A percentile compares a stretch with the other conserved stretches of the same genome.
phyloP scores from a whole-genome alignment of 2,329 filamentous ascomycete species.

The Juglanconis oblonga region DNA sequence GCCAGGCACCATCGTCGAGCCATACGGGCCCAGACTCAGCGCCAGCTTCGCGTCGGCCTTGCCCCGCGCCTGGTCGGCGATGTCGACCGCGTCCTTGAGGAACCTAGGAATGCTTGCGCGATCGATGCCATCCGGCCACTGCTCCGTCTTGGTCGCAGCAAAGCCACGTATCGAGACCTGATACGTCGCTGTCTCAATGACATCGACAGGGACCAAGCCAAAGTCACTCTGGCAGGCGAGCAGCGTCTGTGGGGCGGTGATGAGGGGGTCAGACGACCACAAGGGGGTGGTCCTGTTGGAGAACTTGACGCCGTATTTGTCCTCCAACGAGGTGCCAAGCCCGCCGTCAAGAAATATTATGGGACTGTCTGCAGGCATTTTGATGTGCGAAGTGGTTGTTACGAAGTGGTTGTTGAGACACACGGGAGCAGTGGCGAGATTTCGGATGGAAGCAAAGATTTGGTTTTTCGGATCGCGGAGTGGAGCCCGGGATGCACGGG shows the following conservation, averaged over 20 bases:
- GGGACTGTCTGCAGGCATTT: conserved; percentile 17
- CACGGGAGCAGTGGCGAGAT: neutral
- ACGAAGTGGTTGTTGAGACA: neutral
- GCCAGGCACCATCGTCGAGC: conserved; percentile 63
- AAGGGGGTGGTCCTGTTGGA: conserved; percentile 50
- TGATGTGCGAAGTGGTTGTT: neutral
- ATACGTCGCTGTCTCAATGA: conserved; percentile 67
- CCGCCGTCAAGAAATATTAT: conserved; percentile 62
- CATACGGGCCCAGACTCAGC: conserved; percentile 64
- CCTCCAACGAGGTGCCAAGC: conserved; percentile 64
- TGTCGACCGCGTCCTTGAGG: conserved; percentile 41
- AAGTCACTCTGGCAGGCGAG: conserved; percentile 56
- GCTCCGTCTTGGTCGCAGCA: conserved; percentile 40
- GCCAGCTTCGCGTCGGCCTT: conserved; percentile 39
- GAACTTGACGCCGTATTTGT: conserved; percentile 53
- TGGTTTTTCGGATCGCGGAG: neutral
- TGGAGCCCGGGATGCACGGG: neutral
- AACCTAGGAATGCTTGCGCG: conserved; percentile 36
- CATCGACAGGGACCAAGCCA: conserved; percentile 53
- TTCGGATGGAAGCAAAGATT: neutral
- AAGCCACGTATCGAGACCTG: conserved; percentile 60
- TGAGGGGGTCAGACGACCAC: conserved; percentile 67
- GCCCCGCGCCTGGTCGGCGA: conserved; percentile 35
- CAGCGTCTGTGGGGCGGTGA: conserved; percentile 50
- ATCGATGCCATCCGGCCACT: conserved; percentile 42